phyloP scores from a whole-genome alignment of 805 yeast genomes.

The Cyberlindnera lachancei region DNA sequence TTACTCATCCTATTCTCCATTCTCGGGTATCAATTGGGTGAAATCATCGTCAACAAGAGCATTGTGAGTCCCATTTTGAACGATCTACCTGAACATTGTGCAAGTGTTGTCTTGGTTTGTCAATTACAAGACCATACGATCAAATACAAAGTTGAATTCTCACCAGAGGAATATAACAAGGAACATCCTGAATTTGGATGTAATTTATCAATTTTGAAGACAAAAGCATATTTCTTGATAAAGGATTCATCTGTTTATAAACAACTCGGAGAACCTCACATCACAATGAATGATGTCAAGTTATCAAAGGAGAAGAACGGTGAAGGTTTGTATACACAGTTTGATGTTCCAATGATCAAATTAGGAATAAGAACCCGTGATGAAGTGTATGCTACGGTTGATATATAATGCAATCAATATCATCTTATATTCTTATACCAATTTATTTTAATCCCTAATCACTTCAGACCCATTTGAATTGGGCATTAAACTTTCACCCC shows the following conservation, averaged over 20 bases:
- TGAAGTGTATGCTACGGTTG: constrained; percentile 20
- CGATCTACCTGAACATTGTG: constrained; percentile 75
- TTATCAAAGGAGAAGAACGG: constrained; percentile 28
- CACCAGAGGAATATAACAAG: constrained; percentile 63
- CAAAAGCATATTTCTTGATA: constrained; percentile 48
- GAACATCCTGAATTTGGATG: constrained; percentile 67
- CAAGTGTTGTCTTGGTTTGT: constrained; percentile 41
- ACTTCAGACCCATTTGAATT: too few relatives aligned
- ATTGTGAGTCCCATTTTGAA: too few relatives aligned
- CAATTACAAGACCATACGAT: not conserved
- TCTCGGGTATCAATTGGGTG: constrained; percentile 30
- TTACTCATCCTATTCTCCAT: constrained; percentile 16
- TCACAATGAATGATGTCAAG: constrained; percentile 27
- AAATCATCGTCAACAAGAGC: constrained; percentile 34
- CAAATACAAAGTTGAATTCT: constrained; percentile 64
- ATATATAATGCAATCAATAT: not conserved
- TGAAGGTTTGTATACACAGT: constrained; percentile 27
- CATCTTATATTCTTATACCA: not conserved
- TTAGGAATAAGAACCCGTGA: constrained; percentile 49
- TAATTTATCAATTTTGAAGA: constrained; percentile 52
- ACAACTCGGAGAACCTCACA: constrained; percentile 12
- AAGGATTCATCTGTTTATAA: constrained; percentile 33
- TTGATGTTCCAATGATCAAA: constrained; percentile 42
- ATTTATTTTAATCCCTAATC: too few relatives aligned
- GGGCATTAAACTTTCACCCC: too few relatives aligned